A percentile compares a stretch with the other conserved stretches of the same genome.
Conservation (phyloP, 108 stramenopile species). For the Cylindrotheca closterium region DNA sequence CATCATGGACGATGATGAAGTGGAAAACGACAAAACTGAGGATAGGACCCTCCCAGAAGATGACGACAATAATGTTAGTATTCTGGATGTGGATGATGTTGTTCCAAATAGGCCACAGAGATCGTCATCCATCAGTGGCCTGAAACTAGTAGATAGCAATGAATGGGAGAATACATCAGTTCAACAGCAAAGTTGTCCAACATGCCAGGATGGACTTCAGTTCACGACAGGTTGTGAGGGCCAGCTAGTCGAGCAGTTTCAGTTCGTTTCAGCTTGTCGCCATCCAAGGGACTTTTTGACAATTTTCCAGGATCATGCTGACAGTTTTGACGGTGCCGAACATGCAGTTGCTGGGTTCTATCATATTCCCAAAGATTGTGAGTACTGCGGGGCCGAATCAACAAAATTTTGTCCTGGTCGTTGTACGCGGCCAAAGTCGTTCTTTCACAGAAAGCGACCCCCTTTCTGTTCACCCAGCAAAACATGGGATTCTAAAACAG, state of each 20-base stretch:
- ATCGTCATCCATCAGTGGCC: too few species aligned
- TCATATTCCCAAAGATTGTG: neutral
- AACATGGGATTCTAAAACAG: neutral
- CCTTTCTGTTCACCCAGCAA: neutral
- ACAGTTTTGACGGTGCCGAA: neutral
- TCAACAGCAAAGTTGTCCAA: neutral
- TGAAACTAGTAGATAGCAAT: too few species aligned
- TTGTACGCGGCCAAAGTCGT: slow-evolving; percentile 10
- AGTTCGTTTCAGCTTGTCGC: slow-evolving; percentile 4
- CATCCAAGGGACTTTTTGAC: slow-evolving; percentile 9
- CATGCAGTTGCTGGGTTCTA: slow-evolving; percentile 1
- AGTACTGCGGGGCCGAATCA: slow-evolving; percentile 3
- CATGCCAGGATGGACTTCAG: slow-evolving; percentile 3
- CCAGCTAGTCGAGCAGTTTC: slow-evolving; percentile 4
- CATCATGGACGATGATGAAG: too few species aligned
- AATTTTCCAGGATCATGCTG: slow-evolving; percentile 5
- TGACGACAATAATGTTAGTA: too few species aligned
- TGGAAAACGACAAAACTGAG: too few species aligned
- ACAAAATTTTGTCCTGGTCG: neutral
- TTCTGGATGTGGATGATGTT: too few species aligned
- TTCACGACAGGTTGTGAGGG: slow-evolving; percentile 1
- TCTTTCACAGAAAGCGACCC: slow-evolving; percentile 8
- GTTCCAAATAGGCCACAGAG: too few species aligned
- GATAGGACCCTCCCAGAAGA: too few species aligned
- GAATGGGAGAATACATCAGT: neutral